These are phyloP conservation scores for Candida awuae DNA, from an alignment of 805 yeast species.

Conservation along the genomic window DNA sequence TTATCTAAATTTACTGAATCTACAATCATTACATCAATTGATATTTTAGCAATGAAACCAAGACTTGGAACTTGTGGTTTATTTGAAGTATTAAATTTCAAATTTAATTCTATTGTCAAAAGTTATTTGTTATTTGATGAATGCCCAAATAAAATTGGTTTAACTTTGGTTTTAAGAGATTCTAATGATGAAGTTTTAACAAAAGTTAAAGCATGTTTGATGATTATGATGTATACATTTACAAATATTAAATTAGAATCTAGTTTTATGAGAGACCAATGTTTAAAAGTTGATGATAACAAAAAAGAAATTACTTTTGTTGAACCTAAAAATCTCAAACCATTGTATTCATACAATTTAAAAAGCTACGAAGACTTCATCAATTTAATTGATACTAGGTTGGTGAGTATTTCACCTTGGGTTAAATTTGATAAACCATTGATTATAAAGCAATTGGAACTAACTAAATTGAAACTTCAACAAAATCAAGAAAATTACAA, in stretches of 20 bases:
- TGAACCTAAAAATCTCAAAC: slow-evolving; percentile 13
- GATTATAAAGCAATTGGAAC: slow-evolving; percentile 20
- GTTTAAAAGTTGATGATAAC: slow-evolving; percentile 32
- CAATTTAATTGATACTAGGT: slow-evolving; percentile 35
- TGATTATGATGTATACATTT: slow-evolving; percentile 71
- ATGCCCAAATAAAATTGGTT: slow-evolving; percentile 63
- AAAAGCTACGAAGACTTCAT: slow-evolving; percentile 26
- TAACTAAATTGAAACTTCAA: slow-evolving; percentile 19
- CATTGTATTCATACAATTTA: slow-evolving; percentile 16
- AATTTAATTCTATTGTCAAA: slow-evolving; percentile 48
- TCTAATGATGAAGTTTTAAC: slow-evolving; percentile 52
- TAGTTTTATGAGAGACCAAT: slow-evolving; percentile 61
- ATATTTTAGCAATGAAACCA: slow-evolving; percentile 65
- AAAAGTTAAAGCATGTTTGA: slow-evolving; percentile 68
- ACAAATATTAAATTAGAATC: slow-evolving; percentile 77
- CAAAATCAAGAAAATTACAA: slow-evolving; percentile 7
- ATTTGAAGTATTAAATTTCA: slow-evolving; percentile 64
- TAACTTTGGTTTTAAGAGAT: slow-evolving; percentile 84
- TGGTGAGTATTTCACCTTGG: slow-evolving; percentile 79
- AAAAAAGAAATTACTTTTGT: not conserved
- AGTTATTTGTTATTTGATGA: slow-evolving; percentile 78
- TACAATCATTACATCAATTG: slow-evolving; percentile 79
- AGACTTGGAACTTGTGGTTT: slow-evolving; percentile 67
- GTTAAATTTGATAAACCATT: slow-evolving; percentile 65
- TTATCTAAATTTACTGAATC: slow-evolving; percentile 74